phyloP scores from a whole-genome alignment of 805 yeast genomes.

The Scheffersomyces lignosus region DNA sequence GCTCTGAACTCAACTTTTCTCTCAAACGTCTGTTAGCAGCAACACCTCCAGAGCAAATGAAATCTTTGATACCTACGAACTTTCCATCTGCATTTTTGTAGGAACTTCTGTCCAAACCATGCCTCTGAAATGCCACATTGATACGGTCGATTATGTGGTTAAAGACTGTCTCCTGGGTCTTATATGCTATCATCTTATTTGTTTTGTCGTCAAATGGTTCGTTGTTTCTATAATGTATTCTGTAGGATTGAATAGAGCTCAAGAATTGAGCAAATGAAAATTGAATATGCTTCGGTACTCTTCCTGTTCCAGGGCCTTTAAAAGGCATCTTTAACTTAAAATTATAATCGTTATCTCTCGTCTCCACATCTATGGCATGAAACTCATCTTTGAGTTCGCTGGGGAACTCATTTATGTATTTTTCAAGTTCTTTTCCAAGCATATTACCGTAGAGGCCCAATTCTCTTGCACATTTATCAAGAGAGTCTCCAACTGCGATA shows the following conservation, averaged over 20 bases:
- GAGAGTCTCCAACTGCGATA: conserved; percentile 89
- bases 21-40: conserved; percentile 71
- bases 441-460: conserved; percentile 78
- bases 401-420: conserved; percentile 40
- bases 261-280: conserved; percentile 82
- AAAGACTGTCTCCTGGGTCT: conserved; percentile 66
- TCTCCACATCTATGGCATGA: conserved; percentile 16
- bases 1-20: conserved; percentile 40
- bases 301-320: conserved; percentile 28
- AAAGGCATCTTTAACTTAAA: conserved; percentile 32
- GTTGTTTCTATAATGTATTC: conserved; percentile 12
- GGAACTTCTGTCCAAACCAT: conserved; percentile 15
- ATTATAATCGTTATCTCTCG: conserved; percentile 19
- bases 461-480: conserved; percentile 90
- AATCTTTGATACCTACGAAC: conserved; percentile 45
- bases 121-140: conserved; percentile 46
- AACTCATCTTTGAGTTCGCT: conserved; percentile 26
- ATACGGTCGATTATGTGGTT: conserved; percentile 70
- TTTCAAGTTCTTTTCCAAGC: conserved; percentile 83
- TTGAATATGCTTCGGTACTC: conserved; percentile 25
- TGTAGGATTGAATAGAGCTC: conserved; percentile 47
- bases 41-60: conserved; percentile 94
- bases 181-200: conserved; percentile 52
- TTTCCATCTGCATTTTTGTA: conserved; percentile 33
- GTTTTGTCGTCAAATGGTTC: conserved; percentile 47